A percentile compares a stretch with the other conserved stretches of the same genome.
Conservation (phyloP, 495 filamentous ascomycete genomes). For the Rhypophila decipiens region DNA sequence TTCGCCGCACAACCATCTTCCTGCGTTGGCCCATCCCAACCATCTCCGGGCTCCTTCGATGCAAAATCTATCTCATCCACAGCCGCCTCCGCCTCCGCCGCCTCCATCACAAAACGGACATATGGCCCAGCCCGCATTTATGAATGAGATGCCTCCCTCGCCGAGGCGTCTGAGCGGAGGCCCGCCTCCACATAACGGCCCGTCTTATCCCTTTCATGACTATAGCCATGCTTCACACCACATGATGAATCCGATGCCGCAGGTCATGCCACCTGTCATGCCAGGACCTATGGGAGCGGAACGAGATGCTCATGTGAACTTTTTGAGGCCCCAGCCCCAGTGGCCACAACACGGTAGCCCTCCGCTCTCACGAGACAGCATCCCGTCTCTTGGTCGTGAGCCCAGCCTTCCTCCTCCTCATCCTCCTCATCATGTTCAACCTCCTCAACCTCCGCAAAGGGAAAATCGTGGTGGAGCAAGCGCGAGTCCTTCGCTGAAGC, state of each 20-base stretch:
- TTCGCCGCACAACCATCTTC: conserved; percentile 20
- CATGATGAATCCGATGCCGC: conserved; percentile 20
- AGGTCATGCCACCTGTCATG: conserved; percentile 21
- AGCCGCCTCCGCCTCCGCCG: conserved; percentile 2
- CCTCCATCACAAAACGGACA: conserved; percentile 33
- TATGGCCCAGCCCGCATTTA: conserved; percentile 28
- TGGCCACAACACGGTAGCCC: conserved; percentile 28
- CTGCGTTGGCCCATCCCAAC: conserved; percentile 35
- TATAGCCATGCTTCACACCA: conserved; percentile 16
- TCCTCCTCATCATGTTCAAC: too few relatives aligned
- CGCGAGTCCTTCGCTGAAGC: conserved; percentile 68
- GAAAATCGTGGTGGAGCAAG: conserved; percentile 57
- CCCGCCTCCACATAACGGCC: conserved; percentile 18
- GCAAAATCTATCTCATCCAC: conserved; percentile 18
- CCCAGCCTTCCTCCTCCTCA: conserved; percentile 17
- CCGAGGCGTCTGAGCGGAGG: conserved; percentile 29
- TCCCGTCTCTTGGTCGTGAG: conserved; percentile 16
- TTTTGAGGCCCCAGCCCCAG: conserved; percentile 19
- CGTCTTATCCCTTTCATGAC: too few relatives aligned
- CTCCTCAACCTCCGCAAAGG: conserved; percentile 9
- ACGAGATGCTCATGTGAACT: too few relatives aligned
- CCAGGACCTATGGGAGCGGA: conserved; percentile 24
- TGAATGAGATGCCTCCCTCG: conserved; percentile 35
- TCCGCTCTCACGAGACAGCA: conserved; percentile 23
- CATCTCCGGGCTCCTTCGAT: conserved; percentile 38